phyloP scores from a whole-genome alignment of 768 basidiomycete genomes.

The Fomitopsis serialis region DNA sequence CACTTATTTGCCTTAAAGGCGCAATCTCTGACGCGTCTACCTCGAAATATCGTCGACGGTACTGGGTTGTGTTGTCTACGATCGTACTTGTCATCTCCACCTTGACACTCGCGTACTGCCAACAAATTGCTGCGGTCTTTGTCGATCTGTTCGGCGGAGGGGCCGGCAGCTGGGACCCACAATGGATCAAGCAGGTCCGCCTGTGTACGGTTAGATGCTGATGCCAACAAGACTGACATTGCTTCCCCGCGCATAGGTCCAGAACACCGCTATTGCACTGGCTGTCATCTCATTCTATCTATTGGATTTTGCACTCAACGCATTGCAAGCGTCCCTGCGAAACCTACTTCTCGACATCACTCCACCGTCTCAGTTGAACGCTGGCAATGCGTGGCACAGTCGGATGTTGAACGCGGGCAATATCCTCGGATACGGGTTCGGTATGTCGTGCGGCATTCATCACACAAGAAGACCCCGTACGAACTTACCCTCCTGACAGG shows the following conservation, averaged over 20 bases:
- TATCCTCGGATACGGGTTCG: conserved; percentile 90
- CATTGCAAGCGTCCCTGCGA: conserved; percentile 84
- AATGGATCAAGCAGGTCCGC: conserved; percentile 54
- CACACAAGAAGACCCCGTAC: not conserved
- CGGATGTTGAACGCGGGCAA: conserved; percentile 97
- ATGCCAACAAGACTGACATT: not conserved
- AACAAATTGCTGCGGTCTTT: conserved; percentile 61
- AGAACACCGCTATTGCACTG: conserved; percentile 71
- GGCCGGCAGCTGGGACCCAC: conserved; percentile 84
- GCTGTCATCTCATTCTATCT: conserved; percentile 90
- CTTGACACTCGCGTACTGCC: conserved; percentile 77
- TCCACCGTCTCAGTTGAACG: conserved; percentile 82
- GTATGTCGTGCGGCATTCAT: conserved; percentile 32
- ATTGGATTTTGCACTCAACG: conserved; percentile 97
- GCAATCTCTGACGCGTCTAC: conserved; percentile 93
- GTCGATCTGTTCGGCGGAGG: conserved; percentile 76
- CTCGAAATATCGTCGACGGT: conserved; percentile 85
- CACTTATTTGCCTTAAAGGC: conserved; percentile 41
- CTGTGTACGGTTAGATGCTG: not conserved
- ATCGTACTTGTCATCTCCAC: conserved; percentile 74
- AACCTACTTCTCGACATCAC: conserved; percentile 92
- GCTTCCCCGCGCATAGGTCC: conserved; percentile 2
- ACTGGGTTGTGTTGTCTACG: conserved; percentile 92
- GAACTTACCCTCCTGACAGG: conserved; percentile 38
- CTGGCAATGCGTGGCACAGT: conserved; percentile 98